Evolutionary conservation across 495 filamentous ascomycete genomes (phyloP).

Genomic region (Entonaema liquescens): DNA sequence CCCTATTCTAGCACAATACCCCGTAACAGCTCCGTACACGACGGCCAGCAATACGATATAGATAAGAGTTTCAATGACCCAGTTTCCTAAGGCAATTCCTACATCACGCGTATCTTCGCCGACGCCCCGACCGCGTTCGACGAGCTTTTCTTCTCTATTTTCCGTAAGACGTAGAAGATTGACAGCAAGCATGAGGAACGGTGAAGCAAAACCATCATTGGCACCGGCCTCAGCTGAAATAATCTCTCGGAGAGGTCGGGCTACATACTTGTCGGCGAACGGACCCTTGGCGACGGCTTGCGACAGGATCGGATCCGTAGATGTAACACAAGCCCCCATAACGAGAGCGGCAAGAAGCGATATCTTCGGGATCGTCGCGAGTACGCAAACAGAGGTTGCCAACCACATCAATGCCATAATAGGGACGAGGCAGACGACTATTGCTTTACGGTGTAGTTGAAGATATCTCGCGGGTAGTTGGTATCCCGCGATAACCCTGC

Average conservation of each 20-base stretch:
- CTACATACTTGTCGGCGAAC: slow-evolving; percentile 68
- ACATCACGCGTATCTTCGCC: slow-evolving; percentile 58
- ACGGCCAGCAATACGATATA: slow-evolving; percentile 80
- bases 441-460: slow-evolving; percentile 74
- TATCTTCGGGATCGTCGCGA: slow-evolving; percentile 69
- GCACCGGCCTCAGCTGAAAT: slow-evolving; percentile 69
- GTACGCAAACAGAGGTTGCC: slow-evolving; percentile 74
- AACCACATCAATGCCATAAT: slow-evolving; percentile 92
- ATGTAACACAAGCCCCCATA: slow-evolving; percentile 69
- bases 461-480: slow-evolving; percentile 86
- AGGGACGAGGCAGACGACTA: slow-evolving; percentile 79
- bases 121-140: slow-evolving; percentile 66
- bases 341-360: slow-evolving; percentile 62
- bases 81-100: slow-evolving; percentile 73
- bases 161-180: slow-evolving; percentile 64
- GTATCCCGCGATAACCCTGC: slow-evolving; percentile 77
- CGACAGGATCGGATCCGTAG: slow-evolving; percentile 68
- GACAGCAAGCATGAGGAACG: slow-evolving; percentile 65
- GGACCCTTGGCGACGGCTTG: slow-evolving; percentile 70
- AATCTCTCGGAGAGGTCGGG: slow-evolving; percentile 65
- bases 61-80: slow-evolving; percentile 84
- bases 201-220: slow-evolving; percentile 69
- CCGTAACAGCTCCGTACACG: slow-evolving; percentile 73
- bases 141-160: slow-evolving; percentile 42
- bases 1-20: slow-evolving; percentile 71